These are phyloP conservation scores for Pythium aphanidermatum DNA, from an alignment of 352 stramenopile genomes.

Conservation along the genomic window DNA sequence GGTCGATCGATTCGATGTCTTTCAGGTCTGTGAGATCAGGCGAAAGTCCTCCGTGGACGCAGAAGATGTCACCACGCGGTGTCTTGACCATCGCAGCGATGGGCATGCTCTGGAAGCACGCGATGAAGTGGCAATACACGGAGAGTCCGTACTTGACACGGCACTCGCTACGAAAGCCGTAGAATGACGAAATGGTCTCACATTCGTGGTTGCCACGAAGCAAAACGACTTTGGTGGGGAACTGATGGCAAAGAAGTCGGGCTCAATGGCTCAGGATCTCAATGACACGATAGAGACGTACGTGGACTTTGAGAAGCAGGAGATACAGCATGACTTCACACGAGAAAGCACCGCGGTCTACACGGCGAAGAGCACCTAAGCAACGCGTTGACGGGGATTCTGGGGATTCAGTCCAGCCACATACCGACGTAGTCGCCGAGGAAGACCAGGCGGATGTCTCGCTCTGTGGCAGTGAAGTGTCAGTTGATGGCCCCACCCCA, in stretches of 20 bases:
- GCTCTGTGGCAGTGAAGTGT: slow-evolving; percentile 25
- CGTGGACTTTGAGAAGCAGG: slow-evolving; percentile 56
- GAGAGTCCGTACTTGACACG: slow-evolving; percentile 76
- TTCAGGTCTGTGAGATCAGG: slow-evolving; percentile 40
- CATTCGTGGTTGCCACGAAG: slow-evolving; percentile 82
- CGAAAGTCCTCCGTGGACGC: slow-evolving; percentile 67
- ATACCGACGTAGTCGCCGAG: slow-evolving; percentile 72
- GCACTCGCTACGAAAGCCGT: slow-evolving; percentile 79
- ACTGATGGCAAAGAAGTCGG: slow-evolving; percentile 31
- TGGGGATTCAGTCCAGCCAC: too few relatives aligned
- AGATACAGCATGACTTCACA: slow-evolving; percentile 81
- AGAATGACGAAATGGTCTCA: slow-evolving; percentile 83
- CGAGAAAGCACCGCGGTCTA: slow-evolving; percentile 71
- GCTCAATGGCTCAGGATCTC: too few relatives aligned
- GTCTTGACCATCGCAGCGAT: slow-evolving; percentile 51
- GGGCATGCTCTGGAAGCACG: slow-evolving; percentile 71
- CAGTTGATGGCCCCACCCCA: too few relatives aligned
- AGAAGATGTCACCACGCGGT: slow-evolving; percentile 44
- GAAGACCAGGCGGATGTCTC: slow-evolving; percentile 59
- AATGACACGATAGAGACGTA: too few relatives aligned
- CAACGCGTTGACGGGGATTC: not conserved
- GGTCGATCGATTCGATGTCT: slow-evolving; percentile 54
- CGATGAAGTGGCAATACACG: slow-evolving; percentile 75
- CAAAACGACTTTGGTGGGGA: slow-evolving; percentile 51
- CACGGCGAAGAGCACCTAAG: not conserved